Conservation (phyloP, 805 yeast species). For the Wickerhamomyces subpelliculosus region DNA sequence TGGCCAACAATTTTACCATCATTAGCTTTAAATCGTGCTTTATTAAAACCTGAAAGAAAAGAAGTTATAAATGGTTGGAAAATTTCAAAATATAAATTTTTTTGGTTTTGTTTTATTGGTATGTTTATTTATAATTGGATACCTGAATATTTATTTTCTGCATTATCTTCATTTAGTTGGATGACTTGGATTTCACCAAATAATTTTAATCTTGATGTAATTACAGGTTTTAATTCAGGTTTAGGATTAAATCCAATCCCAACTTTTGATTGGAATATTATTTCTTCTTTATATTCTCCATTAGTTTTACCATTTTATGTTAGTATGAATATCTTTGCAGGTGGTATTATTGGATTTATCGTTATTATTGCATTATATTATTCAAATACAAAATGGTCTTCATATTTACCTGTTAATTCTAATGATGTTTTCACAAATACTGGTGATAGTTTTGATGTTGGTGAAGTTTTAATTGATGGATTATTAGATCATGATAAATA, state of each 20-base stretch:
- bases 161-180: slow-evolving; percentile 41
- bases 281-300: slow-evolving; percentile 30
- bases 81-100: slow-evolving; percentile 24
- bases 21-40: slow-evolving; percentile 38
- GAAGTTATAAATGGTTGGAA: slow-evolving; percentile 22
- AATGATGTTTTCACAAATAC: slow-evolving; percentile 42
- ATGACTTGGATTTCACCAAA: slow-evolving; percentile 47
- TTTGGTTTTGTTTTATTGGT: slow-evolving; percentile 20
- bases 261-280: slow-evolving; percentile 42
- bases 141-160: slow-evolving; percentile 33
- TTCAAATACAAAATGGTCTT: slow-evolving; percentile 30
- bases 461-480: slow-evolving; percentile 35
- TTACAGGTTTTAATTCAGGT: slow-evolving; percentile 40
- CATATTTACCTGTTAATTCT: slow-evolving; percentile 34
- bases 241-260: slow-evolving; percentile 45
- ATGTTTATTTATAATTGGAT: slow-evolving; percentile 36
- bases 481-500: slow-evolving; percentile 39
- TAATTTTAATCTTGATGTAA: slow-evolving; percentile 35
- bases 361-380: slow-evolving; percentile 30
- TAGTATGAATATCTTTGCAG: slow-evolving; percentile 22
- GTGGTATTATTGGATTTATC: slow-evolving; percentile 23
- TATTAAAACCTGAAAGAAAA: slow-evolving; percentile 26
- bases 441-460: slow-evolving; percentile 39
- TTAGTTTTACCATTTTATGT: slow-evolving; percentile 38
- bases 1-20: slow-evolving; percentile 46